Base-by-base conservation (phyloP, 495 filamentous ascomycete species). In the Aspergillus nanangensis region DNA sequence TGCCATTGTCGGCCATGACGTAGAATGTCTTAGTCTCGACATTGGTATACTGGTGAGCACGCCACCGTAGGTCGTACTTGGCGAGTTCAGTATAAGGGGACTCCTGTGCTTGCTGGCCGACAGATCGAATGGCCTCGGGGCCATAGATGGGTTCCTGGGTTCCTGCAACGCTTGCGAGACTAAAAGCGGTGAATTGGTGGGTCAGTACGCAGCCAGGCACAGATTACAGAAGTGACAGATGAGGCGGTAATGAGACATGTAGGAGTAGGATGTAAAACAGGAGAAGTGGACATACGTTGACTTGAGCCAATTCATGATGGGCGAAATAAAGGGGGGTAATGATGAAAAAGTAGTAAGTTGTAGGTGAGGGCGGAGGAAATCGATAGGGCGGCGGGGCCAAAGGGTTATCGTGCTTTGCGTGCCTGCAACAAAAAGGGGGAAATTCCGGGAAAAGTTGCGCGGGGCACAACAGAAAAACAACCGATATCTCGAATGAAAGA, bases 21-120 rank as follows among this genome's bases (percentile, higher is more conserved):
- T 98, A 97, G 71, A 96, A 98, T 47, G 79, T 89, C 71, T 96
- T 87, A n/a, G 90, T 96, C 71, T 98, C 93, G 45, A 96, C 93
- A 60, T 78, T 84, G 49, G 93, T 97, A 49, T 82, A 84, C 43
- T 89, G 85, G 73, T 87, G 75, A 4, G 77, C 81, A 46, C 68
- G 67, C 93, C 93, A 98, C 77, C 78, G 84, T 52, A 95, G 54
- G 57, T 92, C 82, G 5, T 91, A 79, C 57, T 82, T 85, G 44
- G 74, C 79, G 56, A 90, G 61, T 57, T 89, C 86, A 22, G 87
- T 86, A 62, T 84, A 94, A n/a, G 89, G 86, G 3, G 80, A 85
- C 32, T 79, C 77, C 61, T 84, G 76, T 45, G 88, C 77, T 68
- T 95, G 90, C 52, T 84, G 74, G 44, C 86, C 81, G 36, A 98